A percentile compares a stretch with the other conserved stretches of the same genome.
phyloP scores from a whole-genome alignment of 108 stramenopile species.

The Fragilariopsis cylindrus region DNA sequence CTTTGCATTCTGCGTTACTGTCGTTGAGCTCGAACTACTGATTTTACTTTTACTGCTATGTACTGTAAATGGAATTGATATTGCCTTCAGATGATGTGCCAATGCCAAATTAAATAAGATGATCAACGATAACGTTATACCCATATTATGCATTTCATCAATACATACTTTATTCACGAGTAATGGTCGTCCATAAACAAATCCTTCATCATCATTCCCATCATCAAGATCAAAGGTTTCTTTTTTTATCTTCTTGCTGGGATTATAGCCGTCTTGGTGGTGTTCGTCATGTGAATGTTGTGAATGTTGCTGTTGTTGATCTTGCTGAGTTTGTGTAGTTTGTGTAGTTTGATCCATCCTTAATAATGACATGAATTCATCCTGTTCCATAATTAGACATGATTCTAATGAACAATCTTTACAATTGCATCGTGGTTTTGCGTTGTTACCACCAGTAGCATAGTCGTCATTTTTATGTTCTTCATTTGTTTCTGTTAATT shows the following conservation, averaged over 20 bases:
- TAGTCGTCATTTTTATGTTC: too few species aligned
- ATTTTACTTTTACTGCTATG: too few species aligned
- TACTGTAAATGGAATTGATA: background rate
- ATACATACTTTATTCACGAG: background rate
- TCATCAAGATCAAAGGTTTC: background rate
- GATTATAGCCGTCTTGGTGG: background rate
- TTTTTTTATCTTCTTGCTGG: background rate
- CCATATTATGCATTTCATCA: constrained; percentile 28
- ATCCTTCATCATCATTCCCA: constrained; percentile 1
- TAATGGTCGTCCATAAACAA: constrained; percentile 19
- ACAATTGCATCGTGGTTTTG: background rate
- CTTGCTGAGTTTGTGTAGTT: background rate
- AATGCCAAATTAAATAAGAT: constrained; percentile 27
- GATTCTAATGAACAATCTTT: constrained; percentile 2
- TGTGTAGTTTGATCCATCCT: background rate
- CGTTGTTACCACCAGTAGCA: too few species aligned
- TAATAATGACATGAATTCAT: background rate
- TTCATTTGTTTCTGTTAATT: background rate
- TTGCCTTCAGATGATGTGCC: constrained; percentile 21
- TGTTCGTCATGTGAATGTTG: background rate
- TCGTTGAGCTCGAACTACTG: background rate
- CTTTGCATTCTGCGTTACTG: background rate
- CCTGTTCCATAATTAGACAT: background rate
- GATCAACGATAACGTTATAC: constrained; percentile 18
- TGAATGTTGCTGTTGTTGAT: background rate